A percentile compares a stretch with the other conserved stretches of the same genome.
phyloP scores from a whole-genome alignment of 352 stramenopile species.

The Phytophthora pinifolia region DNA sequence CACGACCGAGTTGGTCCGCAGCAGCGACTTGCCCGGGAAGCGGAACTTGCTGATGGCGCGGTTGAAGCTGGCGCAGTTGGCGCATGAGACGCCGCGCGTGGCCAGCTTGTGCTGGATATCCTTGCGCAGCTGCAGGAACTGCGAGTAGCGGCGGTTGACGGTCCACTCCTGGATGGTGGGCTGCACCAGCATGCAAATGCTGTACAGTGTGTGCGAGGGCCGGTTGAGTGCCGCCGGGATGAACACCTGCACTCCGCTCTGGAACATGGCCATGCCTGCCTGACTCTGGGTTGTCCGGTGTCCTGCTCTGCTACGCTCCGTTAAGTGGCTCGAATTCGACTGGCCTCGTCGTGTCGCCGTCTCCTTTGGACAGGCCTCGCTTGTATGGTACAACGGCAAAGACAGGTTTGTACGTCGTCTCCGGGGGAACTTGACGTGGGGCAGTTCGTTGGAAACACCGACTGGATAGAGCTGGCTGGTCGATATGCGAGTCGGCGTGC shows the following conservation, averaged over 20 bases:
- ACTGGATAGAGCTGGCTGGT: conserved; percentile 20
- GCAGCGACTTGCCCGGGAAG: conserved; percentile 67
- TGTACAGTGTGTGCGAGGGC: conserved; percentile 83
- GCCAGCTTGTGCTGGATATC: conserved; percentile 55
- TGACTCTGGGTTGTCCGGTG: background rate
- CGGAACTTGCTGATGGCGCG: conserved; percentile 57
- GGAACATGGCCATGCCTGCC: conserved; percentile 27
- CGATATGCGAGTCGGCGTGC: conserved; percentile 21
- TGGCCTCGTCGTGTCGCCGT: conserved; percentile 1
- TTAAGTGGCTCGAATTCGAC: conserved; percentile 8
- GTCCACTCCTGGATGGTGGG: conserved; percentile 81
- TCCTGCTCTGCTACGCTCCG: conserved; percentile 16
- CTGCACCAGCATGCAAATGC: conserved; percentile 81
- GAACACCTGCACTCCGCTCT: conserved; percentile 74
- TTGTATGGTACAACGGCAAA: conserved; percentile 19
- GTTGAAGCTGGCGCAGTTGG: conserved; percentile 67
- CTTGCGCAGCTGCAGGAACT: conserved; percentile 81
- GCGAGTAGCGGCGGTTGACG: conserved; percentile 84
- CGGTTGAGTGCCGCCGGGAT: conserved; percentile 84
- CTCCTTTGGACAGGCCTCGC: conserved; percentile 15
- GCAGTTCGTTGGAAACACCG: conserved; percentile 33
- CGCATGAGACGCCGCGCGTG: conserved; percentile 41
- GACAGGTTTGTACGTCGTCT: conserved; percentile 27
- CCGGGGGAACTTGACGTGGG: conserved; percentile 26
- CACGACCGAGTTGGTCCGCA: conserved; percentile 75